phyloP scores from a whole-genome alignment of 2,329 filamentous ascomycete genomes.

The Paradendryphiella salina region DNA sequence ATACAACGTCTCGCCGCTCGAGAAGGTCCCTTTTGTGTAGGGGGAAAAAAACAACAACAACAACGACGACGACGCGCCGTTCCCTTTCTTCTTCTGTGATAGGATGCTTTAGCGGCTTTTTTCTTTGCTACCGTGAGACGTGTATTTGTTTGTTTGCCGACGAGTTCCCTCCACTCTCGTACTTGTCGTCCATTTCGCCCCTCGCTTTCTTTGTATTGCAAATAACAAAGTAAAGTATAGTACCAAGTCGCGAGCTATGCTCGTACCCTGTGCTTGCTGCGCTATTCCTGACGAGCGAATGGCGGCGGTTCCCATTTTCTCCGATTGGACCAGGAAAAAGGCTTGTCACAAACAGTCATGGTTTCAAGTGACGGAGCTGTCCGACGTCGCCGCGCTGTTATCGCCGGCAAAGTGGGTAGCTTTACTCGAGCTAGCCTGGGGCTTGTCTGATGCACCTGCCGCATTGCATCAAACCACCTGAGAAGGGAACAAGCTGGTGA shows the following conservation, averaged over 20 bases:
- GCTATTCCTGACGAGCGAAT: not conserved
- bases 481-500: constrained; percentile 6
- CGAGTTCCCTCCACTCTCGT: not conserved
- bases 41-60: too few relatives aligned
- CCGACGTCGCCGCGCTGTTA: constrained; percentile 12
- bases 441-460: constrained; percentile 18
- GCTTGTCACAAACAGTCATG: constrained; percentile 1
- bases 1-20: not conserved
- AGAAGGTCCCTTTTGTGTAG: not conserved
- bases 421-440: not conserved
- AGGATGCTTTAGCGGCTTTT: too few relatives aligned
- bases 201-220: not conserved
- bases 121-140: too few relatives aligned
- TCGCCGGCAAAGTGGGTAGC: constrained; percentile 10
- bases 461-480: constrained; percentile 1
- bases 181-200: not conserved
- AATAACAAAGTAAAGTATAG: constrained; percentile 12
- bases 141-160: not conserved
- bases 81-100: too few relatives aligned
- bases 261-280: not conserved
- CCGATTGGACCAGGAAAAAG: constrained; percentile 10
- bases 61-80: too few relatives aligned
- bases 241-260: not conserved
- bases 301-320: constrained; percentile 3
- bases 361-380: constrained; percentile 13